These are phyloP conservation scores for Blastocystis sp. DNA, from an alignment of 352 stramenopile genomes.

Conservation along the genomic window DNA sequence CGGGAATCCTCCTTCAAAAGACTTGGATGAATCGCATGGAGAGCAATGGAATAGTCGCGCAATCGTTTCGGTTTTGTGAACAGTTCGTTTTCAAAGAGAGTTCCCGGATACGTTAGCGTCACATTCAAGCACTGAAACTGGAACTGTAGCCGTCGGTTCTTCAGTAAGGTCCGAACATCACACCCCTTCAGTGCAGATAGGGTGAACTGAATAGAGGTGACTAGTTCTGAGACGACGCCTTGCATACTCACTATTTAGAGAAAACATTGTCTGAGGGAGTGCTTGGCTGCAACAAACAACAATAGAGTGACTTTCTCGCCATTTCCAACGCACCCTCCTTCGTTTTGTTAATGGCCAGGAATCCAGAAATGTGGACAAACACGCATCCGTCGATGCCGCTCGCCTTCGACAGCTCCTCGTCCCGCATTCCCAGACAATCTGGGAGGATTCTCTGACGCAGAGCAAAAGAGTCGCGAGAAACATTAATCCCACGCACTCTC, in stretches of 20 bases:
- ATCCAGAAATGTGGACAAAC: conserved; percentile 63
- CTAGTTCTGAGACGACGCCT: background rate
- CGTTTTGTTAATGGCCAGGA: conserved; percentile 64
- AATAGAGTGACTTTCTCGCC: background rate
- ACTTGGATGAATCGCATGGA: conserved; percentile 12
- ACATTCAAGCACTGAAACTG: background rate
- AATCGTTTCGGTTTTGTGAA: conserved; percentile 21
- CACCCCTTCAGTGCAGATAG: background rate
- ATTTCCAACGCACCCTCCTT: conserved; percentile 61
- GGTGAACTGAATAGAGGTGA: background rate
- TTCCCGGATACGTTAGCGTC: background rate
- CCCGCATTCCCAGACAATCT: conserved; percentile 19
- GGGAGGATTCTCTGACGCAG: conserved; percentile 32
- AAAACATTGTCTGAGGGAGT: background rate
- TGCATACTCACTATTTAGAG: background rate
- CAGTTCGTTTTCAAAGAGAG: background rate
- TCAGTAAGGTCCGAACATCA: background rate
- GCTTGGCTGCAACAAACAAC: background rate
- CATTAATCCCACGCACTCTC: conserved; percentile 9
- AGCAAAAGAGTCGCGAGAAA: background rate
- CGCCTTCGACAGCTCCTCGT: conserved; percentile 38
- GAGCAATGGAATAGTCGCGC: conserved; percentile 9
- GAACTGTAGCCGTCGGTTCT: background rate
- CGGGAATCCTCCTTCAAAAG: background rate
- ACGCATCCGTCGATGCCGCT: conserved; percentile 59